These are phyloP conservation scores for Cyclanthera cordifolia DNA, from an alignment of 306 rosid species.

Conservation along the genomic window DNA sequence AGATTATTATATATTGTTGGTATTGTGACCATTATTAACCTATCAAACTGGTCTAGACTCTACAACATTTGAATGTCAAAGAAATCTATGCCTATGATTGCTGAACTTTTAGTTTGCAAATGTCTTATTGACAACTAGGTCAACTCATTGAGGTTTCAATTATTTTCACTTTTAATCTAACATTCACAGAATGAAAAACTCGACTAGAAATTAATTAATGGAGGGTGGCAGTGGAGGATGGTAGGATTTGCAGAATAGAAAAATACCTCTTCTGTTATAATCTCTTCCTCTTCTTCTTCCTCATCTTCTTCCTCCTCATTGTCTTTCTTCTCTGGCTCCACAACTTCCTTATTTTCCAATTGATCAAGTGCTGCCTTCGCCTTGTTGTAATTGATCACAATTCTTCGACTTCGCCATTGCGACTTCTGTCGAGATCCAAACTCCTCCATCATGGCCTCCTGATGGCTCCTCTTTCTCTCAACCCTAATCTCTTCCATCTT, in stretches of 20 bases:
- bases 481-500: slow-evolving; percentile 37
- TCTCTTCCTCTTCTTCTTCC: slow-evolving; percentile 52
- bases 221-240: neutral
- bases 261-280: slow-evolving; percentile 63
- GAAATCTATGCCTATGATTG: too few species aligned
- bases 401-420: slow-evolving; percentile 58
- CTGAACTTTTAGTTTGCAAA: too few species aligned
- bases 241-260: neutral
- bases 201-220: neutral
- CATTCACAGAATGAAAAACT: neutral
- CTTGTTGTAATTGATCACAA: slow-evolving; percentile 47
- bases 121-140: too few species aligned
- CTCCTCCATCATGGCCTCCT: slow-evolving; percentile 52
- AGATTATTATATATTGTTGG: too few species aligned
- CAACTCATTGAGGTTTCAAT: too few species aligned
- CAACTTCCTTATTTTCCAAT: slow-evolving; percentile 70
- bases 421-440: slow-evolving; percentile 78
- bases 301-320: slow-evolving; percentile 40
- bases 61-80: too few species aligned
- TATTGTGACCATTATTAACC: too few species aligned
- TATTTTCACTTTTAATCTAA: neutral
- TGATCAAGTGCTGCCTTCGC: slow-evolving; percentile 78
- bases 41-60: too few species aligned
- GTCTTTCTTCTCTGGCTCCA: slow-evolving; percentile 48
- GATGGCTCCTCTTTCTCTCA: slow-evolving; percentile 38